Evolutionary conservation across 768 basidiomycete genomes (phyloP), one percentile per base, ranked within the genome.

Genomic region (Xerocomellus amylosporus): DNA sequence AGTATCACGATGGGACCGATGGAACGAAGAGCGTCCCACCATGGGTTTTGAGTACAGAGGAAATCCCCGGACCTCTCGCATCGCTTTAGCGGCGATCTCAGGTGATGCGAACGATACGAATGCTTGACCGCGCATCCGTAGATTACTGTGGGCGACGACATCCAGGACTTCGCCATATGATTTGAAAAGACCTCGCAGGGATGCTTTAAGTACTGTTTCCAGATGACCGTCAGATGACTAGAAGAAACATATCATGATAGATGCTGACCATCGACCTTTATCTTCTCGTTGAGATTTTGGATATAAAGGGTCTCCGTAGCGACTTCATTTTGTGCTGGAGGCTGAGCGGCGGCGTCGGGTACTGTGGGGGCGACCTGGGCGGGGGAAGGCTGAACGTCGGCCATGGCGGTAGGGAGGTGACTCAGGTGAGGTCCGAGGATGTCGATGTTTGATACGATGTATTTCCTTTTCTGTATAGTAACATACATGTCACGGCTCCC

Each of bases 41-140:
- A 99, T 95, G 2, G 97, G 93, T 70, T 96, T 96, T 5, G 91
- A 91, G 64, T 98, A 98, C 45, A 99, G 70, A 15, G 97, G 97
- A 70, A 99, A 98, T 36, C 93, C 84, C 56, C 86, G 81, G 38
- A 98, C 93, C 71, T 99, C 97, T 76, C 83, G 92, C 81, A 90
- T 78, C 8, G 96, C 96, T 71, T 87, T 89, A 65, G 80, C 78
- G 34, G 97, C 97, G 53, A 82, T 81, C 54, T 98, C 93, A 49
- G 85, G 77, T 33, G 85, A 85, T 53, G 80, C 79, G 71, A 99
- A 97, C 36, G 91, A 93, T 36, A 99, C 92, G 68, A 99, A 99
- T 4, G 97, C 97, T 74, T 99, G 97, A 15, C 97, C 97, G 37
- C 97, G 82, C 97, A 99, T 99, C 37, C 97, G 86, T 56, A 99